Evolutionary conservation across 2,329 filamentous ascomycete species (phyloP), one percentile per base, ranked within the genome.

Genomic region (Alternaria alternata): DNA sequence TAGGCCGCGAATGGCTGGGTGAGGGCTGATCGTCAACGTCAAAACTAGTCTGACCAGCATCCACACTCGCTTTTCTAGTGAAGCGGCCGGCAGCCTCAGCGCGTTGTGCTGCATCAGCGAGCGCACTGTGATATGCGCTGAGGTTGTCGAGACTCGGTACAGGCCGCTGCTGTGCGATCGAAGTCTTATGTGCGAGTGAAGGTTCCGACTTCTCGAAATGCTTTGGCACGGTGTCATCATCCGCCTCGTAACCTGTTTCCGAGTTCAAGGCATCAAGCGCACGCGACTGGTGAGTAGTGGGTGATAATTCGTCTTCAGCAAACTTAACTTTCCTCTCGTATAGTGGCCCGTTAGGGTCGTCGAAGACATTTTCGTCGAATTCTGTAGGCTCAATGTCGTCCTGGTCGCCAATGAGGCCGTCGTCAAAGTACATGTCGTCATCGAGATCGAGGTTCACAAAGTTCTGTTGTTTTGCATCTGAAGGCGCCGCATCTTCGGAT

Each of bases 51-150:
- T 67, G 66, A 3, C 65, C 68, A 2, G 65, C 63, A 42, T 75
- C 82, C 26, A 81, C 76, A 67, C 85, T 87, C 32, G 80, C 78
- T 28, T 86, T 84, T 14, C 92, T 85, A 16, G 87, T 83, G 68
- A 96, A 94, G 57, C 91, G 89, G 3, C 92, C 92, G 38, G 89
- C 89, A 1, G 88, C 88, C 22, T 88, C 90, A 6, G 93, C 93
- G 73, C 90, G 85, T 62, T 90, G 89, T 9, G 93, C 91, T 7
- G 93, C 94, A 47, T 91, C 89, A 2, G 92, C 93, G 5, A 98
- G 83, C 1, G 93, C 93, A 53, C 90, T 90, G 73, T 97, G 93
- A 71, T 97, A 94, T 1, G 88, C 90, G 42, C 88, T 88, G 20
- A 91, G 80, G 57, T 85, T 88, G 36, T 84, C 82, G 54, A 74